Percentiles rank a stretch among this genome's conserved stretches.
phyloP scores from a whole-genome alignment of 225 moss, liverwort and hornwort genomes.

The Sphagnum tenellum region DNA sequence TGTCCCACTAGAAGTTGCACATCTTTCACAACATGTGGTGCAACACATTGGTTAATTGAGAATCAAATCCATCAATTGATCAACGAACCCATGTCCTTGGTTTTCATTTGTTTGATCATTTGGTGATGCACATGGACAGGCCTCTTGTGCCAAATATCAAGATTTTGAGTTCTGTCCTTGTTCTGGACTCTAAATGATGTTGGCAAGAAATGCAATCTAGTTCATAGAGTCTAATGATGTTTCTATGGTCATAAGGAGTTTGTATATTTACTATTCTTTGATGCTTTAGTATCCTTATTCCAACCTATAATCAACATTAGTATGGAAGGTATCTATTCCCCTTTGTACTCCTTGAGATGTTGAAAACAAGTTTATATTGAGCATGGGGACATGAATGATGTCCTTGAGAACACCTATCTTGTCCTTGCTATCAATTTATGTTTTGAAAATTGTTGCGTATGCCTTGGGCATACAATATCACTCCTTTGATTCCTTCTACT shows the following conservation, averaged over 20 bases:
- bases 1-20: too few species aligned
- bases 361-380: constrained; percentile 1
- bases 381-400: neutral
- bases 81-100: too few species aligned
- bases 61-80: too few species aligned
- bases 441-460: constrained; percentile 4
- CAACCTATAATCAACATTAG: neutral
- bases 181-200: neutral
- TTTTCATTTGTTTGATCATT: too few species aligned
- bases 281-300: neutral
- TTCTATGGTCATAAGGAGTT: constrained; percentile 2
- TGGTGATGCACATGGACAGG: too few species aligned
- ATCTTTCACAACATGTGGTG: too few species aligned
- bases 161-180: neutral
- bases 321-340: neutral
- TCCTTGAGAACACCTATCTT: constrained; percentile 1
- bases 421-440: neutral
- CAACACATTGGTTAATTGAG: too few species aligned
- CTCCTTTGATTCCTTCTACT: constrained; percentile 4
- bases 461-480: constrained; percentile 4
- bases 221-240: neutral
- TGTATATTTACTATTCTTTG: neutral
- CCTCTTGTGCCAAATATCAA: neutral
- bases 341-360: constrained; percentile 3
- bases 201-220: neutral